Conservation (phyloP, 2,329 filamentous ascomycete species). For the Aspergillus novoparasiticus region DNA sequence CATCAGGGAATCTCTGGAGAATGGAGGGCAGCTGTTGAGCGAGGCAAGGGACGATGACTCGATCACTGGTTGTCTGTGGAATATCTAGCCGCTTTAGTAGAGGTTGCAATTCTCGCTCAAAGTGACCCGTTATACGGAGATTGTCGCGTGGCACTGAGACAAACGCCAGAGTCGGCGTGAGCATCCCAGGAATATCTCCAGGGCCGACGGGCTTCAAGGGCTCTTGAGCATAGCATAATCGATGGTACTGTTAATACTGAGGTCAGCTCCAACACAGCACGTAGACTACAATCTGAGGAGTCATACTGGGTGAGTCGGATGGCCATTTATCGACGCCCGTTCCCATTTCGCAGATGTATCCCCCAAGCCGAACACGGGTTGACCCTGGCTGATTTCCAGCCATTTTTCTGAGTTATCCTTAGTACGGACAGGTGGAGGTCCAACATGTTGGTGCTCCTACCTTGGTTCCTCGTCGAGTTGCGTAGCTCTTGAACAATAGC, state of each 20-base stretch:
- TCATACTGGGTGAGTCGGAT: constrained; percentile 23
- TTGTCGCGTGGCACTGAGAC: constrained; percentile 19
- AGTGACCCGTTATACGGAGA: constrained; percentile 19
- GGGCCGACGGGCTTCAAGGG: constrained; percentile 14
- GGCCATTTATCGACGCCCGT: constrained; percentile 18
- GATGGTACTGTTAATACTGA: constrained; percentile 16
- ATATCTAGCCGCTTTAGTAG: constrained; percentile 20
- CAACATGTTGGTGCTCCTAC: background rate
- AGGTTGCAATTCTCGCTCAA: constrained; percentile 19
- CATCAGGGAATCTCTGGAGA: constrained; percentile 16
- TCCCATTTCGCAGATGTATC: constrained; percentile 16
- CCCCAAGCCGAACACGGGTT: background rate
- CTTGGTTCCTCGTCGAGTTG: constrained; percentile 18
- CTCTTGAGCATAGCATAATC: constrained; percentile 16
- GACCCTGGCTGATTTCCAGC: constrained; percentile 9
- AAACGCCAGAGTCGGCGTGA: constrained; percentile 22
- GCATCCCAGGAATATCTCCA: constrained; percentile 17
- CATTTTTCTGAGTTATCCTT: constrained; percentile 11
- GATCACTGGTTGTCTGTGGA: constrained; percentile 1
- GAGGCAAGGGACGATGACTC: constrained; percentile 22
- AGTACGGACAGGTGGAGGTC: background rate
- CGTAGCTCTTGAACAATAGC: constrained; percentile 13
- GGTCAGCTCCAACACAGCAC: background rate
- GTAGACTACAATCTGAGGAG: background rate
- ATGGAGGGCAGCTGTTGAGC: constrained; percentile 22